Evolutionary conservation across 1,139 yeast genomes (phyloP).

Genomic region (Diutina scorzettiae): DNA sequence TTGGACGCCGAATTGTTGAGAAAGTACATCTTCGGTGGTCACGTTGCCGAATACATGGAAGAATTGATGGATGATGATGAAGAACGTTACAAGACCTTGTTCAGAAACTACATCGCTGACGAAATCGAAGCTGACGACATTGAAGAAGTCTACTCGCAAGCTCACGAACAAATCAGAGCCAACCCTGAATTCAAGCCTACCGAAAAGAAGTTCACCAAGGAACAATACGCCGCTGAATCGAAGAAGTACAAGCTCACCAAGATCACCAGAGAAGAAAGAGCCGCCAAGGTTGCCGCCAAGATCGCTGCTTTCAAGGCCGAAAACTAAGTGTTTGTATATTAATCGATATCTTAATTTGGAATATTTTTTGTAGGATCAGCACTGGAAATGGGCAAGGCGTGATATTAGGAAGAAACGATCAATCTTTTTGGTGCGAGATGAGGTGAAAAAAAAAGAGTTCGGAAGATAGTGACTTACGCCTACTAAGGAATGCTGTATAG

Average conservation of each 20-base stretch:
- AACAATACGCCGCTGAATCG: conserved; percentile 94
- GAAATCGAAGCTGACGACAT: conserved; percentile 94
- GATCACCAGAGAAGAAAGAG: conserved; percentile 87
- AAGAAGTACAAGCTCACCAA: conserved; percentile 83
- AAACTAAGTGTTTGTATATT: not conserved
- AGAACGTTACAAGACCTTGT: conserved; percentile 94
- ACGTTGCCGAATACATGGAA: conserved; percentile 99
- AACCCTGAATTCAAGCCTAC: conserved; percentile 90
- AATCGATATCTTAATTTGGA: not conserved
- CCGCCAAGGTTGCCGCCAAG: conserved; percentile 81
- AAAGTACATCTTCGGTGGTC: conserved; percentile 99
- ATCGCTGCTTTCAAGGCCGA: conserved; percentile 70
- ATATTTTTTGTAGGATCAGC: no score
- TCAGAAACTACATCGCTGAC: conserved; percentile 94
- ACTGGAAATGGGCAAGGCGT: no score
- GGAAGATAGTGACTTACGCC: no score
- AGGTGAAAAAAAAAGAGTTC: no score
- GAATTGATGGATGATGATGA: conserved; percentile 99
- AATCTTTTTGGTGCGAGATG: no score
- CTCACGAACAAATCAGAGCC: conserved; percentile 93
- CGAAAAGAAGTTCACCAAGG: conserved; percentile 92
- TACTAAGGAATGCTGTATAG: no score
- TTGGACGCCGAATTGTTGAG: conserved; percentile 95
- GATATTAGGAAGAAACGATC: no score
- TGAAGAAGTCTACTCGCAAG: conserved; percentile 91